Evolutionary conservation across 2,329 filamentous ascomycete species (phyloP), one percentile per base, ranked within the genome.

Genomic region (Fusarium chlamydosporum): DNA sequence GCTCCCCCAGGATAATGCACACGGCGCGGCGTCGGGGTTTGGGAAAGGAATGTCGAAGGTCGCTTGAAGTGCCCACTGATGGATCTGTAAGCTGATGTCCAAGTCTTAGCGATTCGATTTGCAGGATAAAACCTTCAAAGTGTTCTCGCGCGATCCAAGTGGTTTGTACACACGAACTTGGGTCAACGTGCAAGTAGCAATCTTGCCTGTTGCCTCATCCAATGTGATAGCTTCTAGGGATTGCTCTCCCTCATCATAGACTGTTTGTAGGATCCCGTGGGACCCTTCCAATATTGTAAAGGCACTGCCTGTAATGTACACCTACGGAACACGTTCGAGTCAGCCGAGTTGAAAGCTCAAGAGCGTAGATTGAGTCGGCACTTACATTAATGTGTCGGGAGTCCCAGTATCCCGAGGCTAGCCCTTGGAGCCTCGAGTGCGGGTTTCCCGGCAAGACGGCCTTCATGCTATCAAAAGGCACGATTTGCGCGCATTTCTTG

Each of bases 291-390:
- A 89, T 74, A 99, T 90, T 54, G 96, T 89, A 69, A 98, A 88
- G 65, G 93, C 93, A 79, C 91, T 92, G 75, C 95, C 95, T 63
- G 92, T 96, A 70, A 97, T 91, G 81, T 98, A 99, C 52, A 89
- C 88, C 93, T 96, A 75, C 33, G 48, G 54, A 63, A 38, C 51
- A 43, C 29, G 12, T 31, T 26, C 37, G 47, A 41, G 45, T 67
- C 40, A 71, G 67, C 52, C 45, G 41, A 45, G 43, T 48, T 47
- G 20, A 20, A 35, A 64, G 45, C 42, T 43, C 27, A 34, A 43
- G 43, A 43, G 41, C 16, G 16, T 40, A n/a, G 16, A 34, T 27
- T 27, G 50, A 31, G 42, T 40, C 38, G 34, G 51, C 43, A 68
- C 88, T 82, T 82, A 93, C 92, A 78, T 93, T 89, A 71, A 95